A percentile compares a stretch with the other conserved stretches of the same genome.
Evolutionary conservation across 2,329 filamentous ascomycete genomes (phyloP).

Genomic region (Boeremia exigua): DNA sequence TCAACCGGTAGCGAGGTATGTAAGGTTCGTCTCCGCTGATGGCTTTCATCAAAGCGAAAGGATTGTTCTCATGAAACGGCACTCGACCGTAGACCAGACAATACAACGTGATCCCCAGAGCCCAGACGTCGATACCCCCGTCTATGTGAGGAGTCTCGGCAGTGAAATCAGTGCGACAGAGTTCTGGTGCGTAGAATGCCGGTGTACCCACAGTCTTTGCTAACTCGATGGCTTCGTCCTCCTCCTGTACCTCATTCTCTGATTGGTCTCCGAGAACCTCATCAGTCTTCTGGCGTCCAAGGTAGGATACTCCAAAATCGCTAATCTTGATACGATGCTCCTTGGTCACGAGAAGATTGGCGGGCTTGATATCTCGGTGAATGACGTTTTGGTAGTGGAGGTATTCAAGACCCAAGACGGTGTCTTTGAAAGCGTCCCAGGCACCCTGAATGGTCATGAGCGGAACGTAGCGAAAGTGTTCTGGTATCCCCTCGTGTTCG

Average conservation of each 20-base stretch:
- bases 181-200: constrained; percentile 94
- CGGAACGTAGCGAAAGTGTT: constrained; percentile 92
- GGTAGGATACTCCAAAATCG: constrained; percentile 97
- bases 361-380: constrained; percentile 62
- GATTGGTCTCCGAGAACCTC: constrained; percentile 74
- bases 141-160: constrained; percentile 76
- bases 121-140: constrained; percentile 96
- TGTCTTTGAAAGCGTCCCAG: constrained; percentile 86
- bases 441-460: constrained; percentile 87
- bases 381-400: constrained; percentile 65
- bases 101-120: constrained; percentile 92
- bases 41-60: constrained; percentile 87
- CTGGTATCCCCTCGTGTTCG: constrained; percentile 67
- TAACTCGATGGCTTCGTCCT: constrained; percentile 93
- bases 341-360: constrained; percentile 86
- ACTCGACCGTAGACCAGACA: constrained; percentile 93
- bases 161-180: constrained; percentile 84
- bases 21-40: constrained; percentile 94
- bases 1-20: constrained; percentile 81
- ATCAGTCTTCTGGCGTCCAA: constrained; percentile 84
- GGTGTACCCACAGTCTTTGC: constrained; percentile 98
- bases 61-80: constrained; percentile 89
- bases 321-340: constrained; percentile 94
- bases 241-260: constrained; percentile 82
- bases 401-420: constrained; percentile 90